Conservation (phyloP, 2,329 filamentous ascomycete species). For the Aspergillus udagawae region DNA sequence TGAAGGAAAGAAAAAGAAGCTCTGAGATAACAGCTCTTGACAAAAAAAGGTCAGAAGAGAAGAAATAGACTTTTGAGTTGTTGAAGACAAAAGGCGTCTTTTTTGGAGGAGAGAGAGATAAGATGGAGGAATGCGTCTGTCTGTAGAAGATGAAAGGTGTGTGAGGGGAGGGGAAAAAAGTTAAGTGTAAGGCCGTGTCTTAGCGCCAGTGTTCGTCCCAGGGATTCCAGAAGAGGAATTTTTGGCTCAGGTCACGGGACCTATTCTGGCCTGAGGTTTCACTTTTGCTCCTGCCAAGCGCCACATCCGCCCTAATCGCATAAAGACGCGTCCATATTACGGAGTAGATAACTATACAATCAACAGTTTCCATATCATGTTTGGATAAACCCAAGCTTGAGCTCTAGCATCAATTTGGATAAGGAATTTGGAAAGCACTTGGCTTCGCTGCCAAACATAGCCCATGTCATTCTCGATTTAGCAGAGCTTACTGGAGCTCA, state of each 20-base stretch:
- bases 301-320: constrained; percentile 22
- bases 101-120: constrained; percentile 9
- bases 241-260: background rate
- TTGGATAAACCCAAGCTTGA: background rate
- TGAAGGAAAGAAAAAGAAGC: constrained; percentile 19
- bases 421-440: background rate
- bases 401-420: background rate
- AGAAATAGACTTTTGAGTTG: constrained; percentile 1
- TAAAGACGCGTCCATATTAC: background rate
- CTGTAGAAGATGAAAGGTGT: constrained; percentile 1
- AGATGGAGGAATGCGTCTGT: constrained; percentile 1
- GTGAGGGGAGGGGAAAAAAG: constrained; percentile 22
- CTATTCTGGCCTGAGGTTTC: background rate
- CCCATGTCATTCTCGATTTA: background rate
- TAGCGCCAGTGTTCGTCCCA: background rate
- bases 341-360: background rate
- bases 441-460: background rate
- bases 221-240: background rate
- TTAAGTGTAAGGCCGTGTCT: background rate
- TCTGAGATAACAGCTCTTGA: constrained; percentile 13
- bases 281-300: constrained; percentile 10
- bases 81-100: constrained; percentile 4
- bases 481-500: no score
- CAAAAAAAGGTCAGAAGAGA: constrained; percentile 25
- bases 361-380: background rate